Conservation (phyloP, 2,329 filamentous ascomycete species). For the Exophiala aquamarina region DNA sequence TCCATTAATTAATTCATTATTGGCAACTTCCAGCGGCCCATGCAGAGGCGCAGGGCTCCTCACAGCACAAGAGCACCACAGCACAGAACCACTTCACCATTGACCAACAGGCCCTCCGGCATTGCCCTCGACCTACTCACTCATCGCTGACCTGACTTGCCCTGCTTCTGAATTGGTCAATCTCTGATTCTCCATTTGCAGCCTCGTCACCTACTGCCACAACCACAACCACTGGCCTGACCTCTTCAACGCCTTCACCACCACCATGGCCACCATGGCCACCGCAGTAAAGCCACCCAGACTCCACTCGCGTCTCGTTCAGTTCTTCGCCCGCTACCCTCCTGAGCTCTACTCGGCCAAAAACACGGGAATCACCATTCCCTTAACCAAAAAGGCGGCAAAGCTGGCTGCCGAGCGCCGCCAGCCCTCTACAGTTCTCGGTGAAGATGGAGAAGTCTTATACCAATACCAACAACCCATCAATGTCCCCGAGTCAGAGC, state of each 20-base stretch:
- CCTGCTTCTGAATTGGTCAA: too few species aligned
- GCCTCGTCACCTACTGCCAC: too few species aligned
- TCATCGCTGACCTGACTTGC: too few species aligned
- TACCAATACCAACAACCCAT: slow-evolving; percentile 6
- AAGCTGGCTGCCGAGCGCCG: background rate
- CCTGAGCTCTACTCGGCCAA: slow-evolving; percentile 55
- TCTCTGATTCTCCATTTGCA: too few species aligned
- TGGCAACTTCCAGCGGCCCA: too few species aligned
- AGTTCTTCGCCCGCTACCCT: slow-evolving; percentile 89
- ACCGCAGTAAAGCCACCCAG: slow-evolving; percentile 57
- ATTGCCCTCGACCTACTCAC: too few species aligned
- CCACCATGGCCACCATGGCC: background rate
- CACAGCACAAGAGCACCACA: too few species aligned
- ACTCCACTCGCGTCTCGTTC: slow-evolving; percentile 72
- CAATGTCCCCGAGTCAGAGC: background rate
- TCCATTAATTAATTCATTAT: too few species aligned
- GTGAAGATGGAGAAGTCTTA: slow-evolving; percentile 2
- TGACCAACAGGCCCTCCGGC: too few species aligned
- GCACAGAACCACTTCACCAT: too few species aligned
- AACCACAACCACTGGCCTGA: background rate
- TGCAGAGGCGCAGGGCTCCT: too few species aligned
- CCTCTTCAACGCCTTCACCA: background rate
- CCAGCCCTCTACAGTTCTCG: background rate
- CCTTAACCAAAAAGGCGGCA: slow-evolving; percentile 22
- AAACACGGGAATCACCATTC: slow-evolving; percentile 30